These are phyloP conservation scores for Penicillium griseofulvum DNA, from an alignment of 2,329 filamentous ascomycete species.

Conservation along the genomic window DNA sequence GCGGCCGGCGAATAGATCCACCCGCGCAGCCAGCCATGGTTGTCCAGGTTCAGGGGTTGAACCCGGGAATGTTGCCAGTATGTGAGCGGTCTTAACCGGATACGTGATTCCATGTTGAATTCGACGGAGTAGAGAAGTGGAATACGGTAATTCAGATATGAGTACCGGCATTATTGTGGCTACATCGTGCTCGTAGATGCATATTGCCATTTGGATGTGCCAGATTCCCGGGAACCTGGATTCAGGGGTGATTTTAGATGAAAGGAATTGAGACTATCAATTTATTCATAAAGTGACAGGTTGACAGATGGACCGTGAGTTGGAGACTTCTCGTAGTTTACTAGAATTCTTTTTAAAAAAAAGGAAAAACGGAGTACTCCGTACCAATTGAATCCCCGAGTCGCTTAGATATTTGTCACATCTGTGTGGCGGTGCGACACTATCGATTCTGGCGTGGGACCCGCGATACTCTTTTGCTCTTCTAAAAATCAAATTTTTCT, in stretches of 20 bases:
- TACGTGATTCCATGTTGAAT: conserved; percentile 39
- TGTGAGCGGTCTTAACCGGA: conserved; percentile 32
- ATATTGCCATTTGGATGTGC: not conserved
- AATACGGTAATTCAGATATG: conserved; percentile 37
- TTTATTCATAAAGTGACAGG: not conserved
- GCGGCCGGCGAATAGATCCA: conserved; percentile 39
- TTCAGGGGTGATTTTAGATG: not conserved
- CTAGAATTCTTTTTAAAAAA: not conserved
- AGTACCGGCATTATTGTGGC: conserved; percentile 29
- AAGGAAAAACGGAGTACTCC: not conserved
- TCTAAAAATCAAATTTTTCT: not conserved
- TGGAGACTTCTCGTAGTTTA: not conserved
- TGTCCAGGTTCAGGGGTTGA: conserved; percentile 9
- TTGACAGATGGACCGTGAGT: not conserved
- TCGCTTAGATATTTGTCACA: conserved; percentile 19
- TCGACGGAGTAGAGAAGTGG: conserved; percentile 37
- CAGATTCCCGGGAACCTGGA: conserved; percentile 3
- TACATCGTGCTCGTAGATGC: conserved; percentile 21
- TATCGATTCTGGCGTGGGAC: conserved; percentile 23
- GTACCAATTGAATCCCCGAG: not conserved
- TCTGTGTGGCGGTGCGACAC: conserved; percentile 25
- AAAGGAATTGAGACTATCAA: not conserved
- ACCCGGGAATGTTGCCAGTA: conserved; percentile 34
- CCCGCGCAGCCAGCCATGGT: conserved; percentile 43
- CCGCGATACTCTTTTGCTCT: not conserved